phyloP scores from a whole-genome alignment of 163 green algal species.

The Dunaliella salina region DNA sequence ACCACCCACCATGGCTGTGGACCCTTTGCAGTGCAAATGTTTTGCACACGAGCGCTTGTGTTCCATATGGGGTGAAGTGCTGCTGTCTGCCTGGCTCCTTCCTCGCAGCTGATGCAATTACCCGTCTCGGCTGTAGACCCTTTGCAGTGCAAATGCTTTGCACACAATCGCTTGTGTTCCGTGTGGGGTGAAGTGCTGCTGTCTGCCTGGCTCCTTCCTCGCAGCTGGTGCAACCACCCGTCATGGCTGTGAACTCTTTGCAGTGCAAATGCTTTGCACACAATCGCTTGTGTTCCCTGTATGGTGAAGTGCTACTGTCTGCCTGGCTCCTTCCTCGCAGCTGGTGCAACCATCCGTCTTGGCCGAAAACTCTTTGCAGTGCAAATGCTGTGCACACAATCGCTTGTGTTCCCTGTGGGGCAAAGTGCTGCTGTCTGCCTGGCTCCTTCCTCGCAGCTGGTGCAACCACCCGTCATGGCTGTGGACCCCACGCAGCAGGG shows the following conservation, averaged over 20 bases:
- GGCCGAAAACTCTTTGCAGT: not conserved
- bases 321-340: not conserved
- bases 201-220: too few species aligned
- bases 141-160: too few species aligned
- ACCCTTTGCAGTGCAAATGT: not conserved
- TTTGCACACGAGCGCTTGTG: too few species aligned
- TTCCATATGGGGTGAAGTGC: too few species aligned
- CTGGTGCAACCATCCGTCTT: not conserved
- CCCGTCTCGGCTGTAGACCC: not conserved
- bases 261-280: not conserved
- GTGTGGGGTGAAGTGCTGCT: too few species aligned
- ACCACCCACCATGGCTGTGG: not conserved
- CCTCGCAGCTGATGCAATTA: not conserved
- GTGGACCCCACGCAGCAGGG: conserved; percentile 1
- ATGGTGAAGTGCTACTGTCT: too few species aligned
- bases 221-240: not conserved
- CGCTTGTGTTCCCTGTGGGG: too few species aligned
- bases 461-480: not conserved
- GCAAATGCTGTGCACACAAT: not conserved
- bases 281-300: too few species aligned
- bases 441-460: not conserved
- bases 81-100: too few species aligned
- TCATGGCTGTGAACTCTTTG: not conserved
- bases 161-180: too few species aligned
- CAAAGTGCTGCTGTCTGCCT: too few species aligned